phyloP scores from a whole-genome alignment of 208 protist species.

The Lotmaria passim region DNA sequence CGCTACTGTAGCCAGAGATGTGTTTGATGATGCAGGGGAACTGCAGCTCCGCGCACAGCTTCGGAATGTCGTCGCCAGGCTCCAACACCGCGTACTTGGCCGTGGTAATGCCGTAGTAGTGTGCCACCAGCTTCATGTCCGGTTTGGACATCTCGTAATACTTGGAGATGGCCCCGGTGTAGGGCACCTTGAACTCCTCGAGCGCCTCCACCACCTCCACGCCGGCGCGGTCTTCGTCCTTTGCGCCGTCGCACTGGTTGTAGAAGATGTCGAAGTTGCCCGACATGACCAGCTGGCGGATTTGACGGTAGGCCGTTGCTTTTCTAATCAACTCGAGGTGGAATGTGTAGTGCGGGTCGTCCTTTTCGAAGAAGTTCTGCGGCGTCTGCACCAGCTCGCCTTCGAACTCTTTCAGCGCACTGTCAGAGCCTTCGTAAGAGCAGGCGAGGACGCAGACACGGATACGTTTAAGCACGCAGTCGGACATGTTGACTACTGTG shows the following conservation, averaged over 20 bases:
- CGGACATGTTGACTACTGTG: constrained; percentile 8
- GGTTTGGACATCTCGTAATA: constrained; percentile 91
- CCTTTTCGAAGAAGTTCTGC: constrained; percentile 74
- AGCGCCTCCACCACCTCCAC: constrained; percentile 88
- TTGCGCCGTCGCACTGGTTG: constrained; percentile 91
- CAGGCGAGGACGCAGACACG: constrained; percentile 83
- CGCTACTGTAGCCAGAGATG: constrained; percentile 89
- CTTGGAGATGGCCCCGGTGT: constrained; percentile 88
- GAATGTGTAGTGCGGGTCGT: constrained; percentile 64
- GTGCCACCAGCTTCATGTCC: constrained; percentile 89
- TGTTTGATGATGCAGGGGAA: constrained; percentile 92
- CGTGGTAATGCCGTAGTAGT: constrained; percentile 79
- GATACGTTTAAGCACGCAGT: constrained; percentile 14
- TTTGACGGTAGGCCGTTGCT: constrained; percentile 79
- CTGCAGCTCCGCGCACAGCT: constrained; percentile 42
- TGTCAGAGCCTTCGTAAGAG: constrained; percentile 88
- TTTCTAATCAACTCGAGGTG: constrained; percentile 80
- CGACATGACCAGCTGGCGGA: constrained; percentile 85
- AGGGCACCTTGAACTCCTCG: constrained; percentile 89
- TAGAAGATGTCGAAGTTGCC: constrained; percentile 89
- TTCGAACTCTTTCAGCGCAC: constrained; percentile 81
- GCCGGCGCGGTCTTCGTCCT: constrained; percentile 89
- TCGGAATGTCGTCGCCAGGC: constrained; percentile 52
- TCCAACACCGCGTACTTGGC: constrained; percentile 70
- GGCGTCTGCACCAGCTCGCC: constrained; percentile 78